A percentile compares a stretch with the other conserved stretches of the same genome.
Evolutionary conservation across 78 protist genomes (phyloP).

Genomic region (Polysphondylium violaceum): DNA sequence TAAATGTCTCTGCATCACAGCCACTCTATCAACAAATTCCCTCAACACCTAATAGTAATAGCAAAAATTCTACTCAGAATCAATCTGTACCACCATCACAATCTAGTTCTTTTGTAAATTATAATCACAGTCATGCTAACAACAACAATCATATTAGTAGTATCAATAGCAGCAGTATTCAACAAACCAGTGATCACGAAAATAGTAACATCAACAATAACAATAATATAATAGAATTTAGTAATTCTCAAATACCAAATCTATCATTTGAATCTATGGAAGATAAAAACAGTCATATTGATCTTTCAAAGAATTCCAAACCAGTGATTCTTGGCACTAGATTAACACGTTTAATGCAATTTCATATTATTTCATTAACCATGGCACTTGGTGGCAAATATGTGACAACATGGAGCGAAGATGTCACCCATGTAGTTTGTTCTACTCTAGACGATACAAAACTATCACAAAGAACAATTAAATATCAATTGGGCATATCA

Average conservation of each 20-base stretch:
- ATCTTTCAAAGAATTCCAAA: neutral
- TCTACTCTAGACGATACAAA: neutral
- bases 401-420: neutral
- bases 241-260: neutral
- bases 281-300: too few species aligned
- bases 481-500: conserved; percentile 34
- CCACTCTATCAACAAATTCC: too few species aligned
- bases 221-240: neutral
- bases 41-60: too few species aligned
- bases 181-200: too few species aligned
- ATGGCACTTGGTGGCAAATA: conserved; percentile 30
- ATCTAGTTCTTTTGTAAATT: too few species aligned
- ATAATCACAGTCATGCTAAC: neutral
- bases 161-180: neutral
- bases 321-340: conserved; percentile 70
- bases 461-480: conserved; percentile 39
- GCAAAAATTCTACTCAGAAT: too few species aligned
- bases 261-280: neutral
- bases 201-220: too few species aligned
- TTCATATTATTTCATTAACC: conserved; percentile 31
- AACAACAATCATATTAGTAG: neutral
- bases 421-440: conserved; percentile 63
- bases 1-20: too few species aligned
- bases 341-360: conserved; percentile 21
- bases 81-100: too few species aligned